Evolutionary conservation across 768 basidiomycete species (phyloP).

Genomic region (Podaxis sp.): DNA sequence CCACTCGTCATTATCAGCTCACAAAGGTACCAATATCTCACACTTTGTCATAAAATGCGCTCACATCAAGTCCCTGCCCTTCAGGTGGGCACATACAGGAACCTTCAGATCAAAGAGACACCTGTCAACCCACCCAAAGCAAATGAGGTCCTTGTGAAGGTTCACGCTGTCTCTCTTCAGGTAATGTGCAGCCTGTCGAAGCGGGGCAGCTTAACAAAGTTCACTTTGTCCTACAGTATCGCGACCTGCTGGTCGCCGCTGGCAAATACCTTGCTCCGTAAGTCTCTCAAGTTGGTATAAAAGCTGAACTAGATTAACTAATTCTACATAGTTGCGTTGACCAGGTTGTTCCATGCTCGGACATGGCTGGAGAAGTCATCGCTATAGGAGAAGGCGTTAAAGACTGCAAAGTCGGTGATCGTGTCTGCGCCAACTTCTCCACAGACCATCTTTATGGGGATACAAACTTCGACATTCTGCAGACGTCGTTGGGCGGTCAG

Average conservation of each 20-base stretch:
- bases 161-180: slow-evolving; percentile 57
- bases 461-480: slow-evolving; percentile 27
- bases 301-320: neutral
- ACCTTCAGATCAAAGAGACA: slow-evolving; percentile 24
- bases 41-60: neutral
- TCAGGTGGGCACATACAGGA: slow-evolving; percentile 23
- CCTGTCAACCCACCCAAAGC: slow-evolving; percentile 33
- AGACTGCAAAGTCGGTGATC: slow-evolving; percentile 53
- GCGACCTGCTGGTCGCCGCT: slow-evolving; percentile 44
- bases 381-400: slow-evolving; percentile 41
- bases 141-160: slow-evolving; percentile 52
- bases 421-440: slow-evolving; percentile 53
- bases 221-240: slow-evolving; percentile 32
- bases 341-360: slow-evolving; percentile 40
- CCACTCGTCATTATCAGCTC: slow-evolving; percentile 6
- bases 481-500: slow-evolving; percentile 42
- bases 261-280: slow-evolving; percentile 24
- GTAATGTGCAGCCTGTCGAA: slow-evolving; percentile 20
- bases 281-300: neutral
- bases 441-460: slow-evolving; percentile 50
- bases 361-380: slow-evolving; percentile 58
- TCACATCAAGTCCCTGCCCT: neutral
- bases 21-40: neutral
- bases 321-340: slow-evolving; percentile 1
- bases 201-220: neutral